Conservation (phyloP, 2,329 filamentous ascomycete species). For the Pyricularia sp. region DNA sequence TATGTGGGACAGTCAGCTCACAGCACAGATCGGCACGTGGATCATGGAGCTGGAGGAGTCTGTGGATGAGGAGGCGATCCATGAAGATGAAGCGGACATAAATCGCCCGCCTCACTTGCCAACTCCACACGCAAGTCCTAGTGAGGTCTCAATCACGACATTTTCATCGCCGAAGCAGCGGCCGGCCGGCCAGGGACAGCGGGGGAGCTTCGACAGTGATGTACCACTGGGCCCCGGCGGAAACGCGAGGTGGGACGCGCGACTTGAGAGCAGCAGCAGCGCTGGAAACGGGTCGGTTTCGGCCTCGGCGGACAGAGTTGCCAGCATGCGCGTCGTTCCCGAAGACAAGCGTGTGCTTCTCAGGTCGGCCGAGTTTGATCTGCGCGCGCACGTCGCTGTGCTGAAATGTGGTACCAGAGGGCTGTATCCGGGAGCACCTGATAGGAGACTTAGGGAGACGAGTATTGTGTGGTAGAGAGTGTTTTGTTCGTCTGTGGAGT, state of each 20-base stretch:
- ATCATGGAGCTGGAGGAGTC: constrained; percentile 46
- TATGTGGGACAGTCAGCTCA: constrained; percentile 59
- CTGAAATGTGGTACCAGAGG: constrained; percentile 46
- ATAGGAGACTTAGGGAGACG: constrained; percentile 36
- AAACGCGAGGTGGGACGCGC: constrained; percentile 30
- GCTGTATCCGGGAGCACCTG: constrained; percentile 33
- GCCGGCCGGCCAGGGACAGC: not conserved
- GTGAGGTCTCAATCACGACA: constrained; percentile 10
- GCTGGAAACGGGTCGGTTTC: constrained; percentile 8
- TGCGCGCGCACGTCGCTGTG: constrained; percentile 38
- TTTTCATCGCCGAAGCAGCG: constrained; percentile 7
- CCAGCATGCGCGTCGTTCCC: constrained; percentile 26
- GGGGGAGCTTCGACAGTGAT: constrained; percentile 22
- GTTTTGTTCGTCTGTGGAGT: not conserved
- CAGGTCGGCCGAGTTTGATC: constrained; percentile 45
- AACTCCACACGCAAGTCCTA: constrained; percentile 17
- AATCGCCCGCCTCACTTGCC: constrained; percentile 8
- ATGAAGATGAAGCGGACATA: constrained; percentile 6
- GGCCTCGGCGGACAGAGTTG: not conserved
- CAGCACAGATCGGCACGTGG: constrained; percentile 46
- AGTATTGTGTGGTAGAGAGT: constrained; percentile 35
- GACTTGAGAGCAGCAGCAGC: constrained; percentile 12
- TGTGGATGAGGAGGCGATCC: constrained; percentile 20
- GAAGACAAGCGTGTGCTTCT: constrained; percentile 48
- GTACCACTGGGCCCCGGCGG: constrained; percentile 31